Conservation (phyloP, 768 basidiomycete genomes). For the Agaricus sinodeliciosus region DNA sequence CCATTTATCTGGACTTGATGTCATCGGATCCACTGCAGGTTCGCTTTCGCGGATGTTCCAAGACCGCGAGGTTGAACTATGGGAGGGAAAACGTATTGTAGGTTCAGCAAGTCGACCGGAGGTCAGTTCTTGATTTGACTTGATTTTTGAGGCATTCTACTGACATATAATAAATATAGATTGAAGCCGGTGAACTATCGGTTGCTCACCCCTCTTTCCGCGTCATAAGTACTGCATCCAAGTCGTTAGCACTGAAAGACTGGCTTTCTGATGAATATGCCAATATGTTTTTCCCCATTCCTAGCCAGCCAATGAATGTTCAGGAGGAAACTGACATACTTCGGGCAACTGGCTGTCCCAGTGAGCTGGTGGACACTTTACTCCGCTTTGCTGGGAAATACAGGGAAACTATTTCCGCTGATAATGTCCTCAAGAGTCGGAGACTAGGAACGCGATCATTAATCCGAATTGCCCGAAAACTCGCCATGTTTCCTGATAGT, state of each 20-base stretch:
- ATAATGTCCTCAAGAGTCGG: conserved; percentile 53
- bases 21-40: conserved; percentile 60
- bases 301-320: conserved; percentile 51
- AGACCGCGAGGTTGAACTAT: conserved; percentile 58
- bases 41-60: conserved; percentile 53
- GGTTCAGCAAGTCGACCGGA: conserved; percentile 38
- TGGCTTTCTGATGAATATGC: conserved; percentile 64
- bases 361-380: conserved; percentile 29
- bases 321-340: conserved; percentile 47
- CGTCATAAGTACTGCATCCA: conserved; percentile 55
- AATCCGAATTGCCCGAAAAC: conserved; percentile 43
- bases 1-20: conserved; percentile 56
- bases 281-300: conserved; percentile 64
- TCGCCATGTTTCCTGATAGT: conserved; percentile 39
- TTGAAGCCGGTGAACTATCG: conserved; percentile 34
- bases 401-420: conserved; percentile 44
- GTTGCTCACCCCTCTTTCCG: conserved; percentile 54
- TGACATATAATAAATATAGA: conserved; percentile 10
- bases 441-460: conserved; percentile 58
- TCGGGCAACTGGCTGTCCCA: conserved; percentile 41
- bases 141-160: not conserved
- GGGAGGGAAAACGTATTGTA: conserved; percentile 58
- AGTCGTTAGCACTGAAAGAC: conserved; percentile 58
- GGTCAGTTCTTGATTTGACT: conserved; percentile 19
- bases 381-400: conserved; percentile 54